Base-by-base conservation (phyloP, 257 asterid species). In the Ligustrum vulgare region DNA sequence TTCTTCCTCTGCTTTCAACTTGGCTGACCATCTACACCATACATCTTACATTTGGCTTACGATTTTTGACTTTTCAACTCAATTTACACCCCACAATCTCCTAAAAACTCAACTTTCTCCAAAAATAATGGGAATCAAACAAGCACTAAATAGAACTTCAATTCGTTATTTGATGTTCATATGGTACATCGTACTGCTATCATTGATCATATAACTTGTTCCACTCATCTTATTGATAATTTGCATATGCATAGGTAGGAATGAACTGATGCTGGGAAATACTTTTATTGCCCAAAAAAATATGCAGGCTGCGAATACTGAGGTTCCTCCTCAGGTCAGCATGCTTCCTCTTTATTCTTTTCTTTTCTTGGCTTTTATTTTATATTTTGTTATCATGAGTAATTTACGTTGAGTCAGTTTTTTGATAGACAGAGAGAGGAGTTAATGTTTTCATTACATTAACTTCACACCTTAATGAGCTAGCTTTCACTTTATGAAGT, bases 251-350 rank as follows among this genome's bases (percentile, higher is more conserved):
- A 73, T 88, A 94, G 99, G 86, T 80, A 89, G 96, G 83, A 86
- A 89, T 43, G 99, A 92, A 73, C 79, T 94, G 90, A 85, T 81
- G 84, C 96, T 94, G 72, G 99, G 99, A 35, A 91, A 89, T 67
- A 87, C 98, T 62, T 94, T 94, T 66, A 58, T 80, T 18, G 82
- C 77, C 60, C 80, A 83, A 80, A 77, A 84, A 56, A 84, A 82
- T 80, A 83, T 81, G 87, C 77, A 22, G 70, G 84, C 96, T 76
- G 98, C 97, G 45, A 89, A 76, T 74, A 86, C 81, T 79, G 99
- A 92, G 82, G 85, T 89, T 71, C 86, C 81, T 45, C 98, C 98
- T 1, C 91, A 91, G 99, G 99, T 94, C 65, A 68, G 80, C 77
- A 72, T 56, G 28, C 54, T 69, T 72, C 56, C 72, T 65, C 69